phyloP scores from a whole-genome alignment of 305 asterid genomes.

The Solanum chacoense region DNA sequence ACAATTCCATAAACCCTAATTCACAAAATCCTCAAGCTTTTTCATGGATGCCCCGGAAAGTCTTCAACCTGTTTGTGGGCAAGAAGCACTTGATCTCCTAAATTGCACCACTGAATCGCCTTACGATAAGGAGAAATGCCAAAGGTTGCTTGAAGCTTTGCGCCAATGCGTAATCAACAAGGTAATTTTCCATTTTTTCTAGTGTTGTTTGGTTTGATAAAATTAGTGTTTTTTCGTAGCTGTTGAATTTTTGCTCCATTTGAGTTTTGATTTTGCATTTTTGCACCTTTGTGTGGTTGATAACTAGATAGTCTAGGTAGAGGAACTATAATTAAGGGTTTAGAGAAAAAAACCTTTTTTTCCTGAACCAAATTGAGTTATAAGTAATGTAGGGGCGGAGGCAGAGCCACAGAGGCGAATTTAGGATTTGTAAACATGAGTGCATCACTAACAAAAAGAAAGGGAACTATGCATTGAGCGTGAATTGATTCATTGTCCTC shows the following conservation, averaged over 20 bases:
- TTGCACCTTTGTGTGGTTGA: neutral
- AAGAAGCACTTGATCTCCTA: slow-evolving; percentile 53
- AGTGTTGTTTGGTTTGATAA: neutral
- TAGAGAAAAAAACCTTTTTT: neutral
- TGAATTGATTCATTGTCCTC: neutral
- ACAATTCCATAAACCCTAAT: neutral
- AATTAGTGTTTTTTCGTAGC: neutral
- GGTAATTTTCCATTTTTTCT: slow-evolving; percentile 12
- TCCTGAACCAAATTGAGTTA: neutral
- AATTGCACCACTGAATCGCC: slow-evolving; percentile 48
- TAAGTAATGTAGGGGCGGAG: neutral
- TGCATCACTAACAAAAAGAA: neutral
- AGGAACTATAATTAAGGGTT: neutral
- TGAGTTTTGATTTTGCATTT: neutral
- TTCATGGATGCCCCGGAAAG: slow-evolving; percentile 29
- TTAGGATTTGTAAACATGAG: neutral
- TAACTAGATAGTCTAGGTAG: neutral
- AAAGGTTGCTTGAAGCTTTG: slow-evolving; percentile 40
- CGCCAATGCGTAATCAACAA: slow-evolving; percentile 48
- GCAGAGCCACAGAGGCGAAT: neutral
- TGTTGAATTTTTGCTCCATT: neutral
- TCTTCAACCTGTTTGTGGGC: slow-evolving; percentile 39
- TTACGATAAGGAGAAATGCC: slow-evolving; percentile 43
- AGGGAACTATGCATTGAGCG: neutral
- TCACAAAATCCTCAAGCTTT: neutral